Evolutionary conservation across 352 stramenopile genomes (phyloP).

Genomic region (Phytophthora megakarya): DNA sequence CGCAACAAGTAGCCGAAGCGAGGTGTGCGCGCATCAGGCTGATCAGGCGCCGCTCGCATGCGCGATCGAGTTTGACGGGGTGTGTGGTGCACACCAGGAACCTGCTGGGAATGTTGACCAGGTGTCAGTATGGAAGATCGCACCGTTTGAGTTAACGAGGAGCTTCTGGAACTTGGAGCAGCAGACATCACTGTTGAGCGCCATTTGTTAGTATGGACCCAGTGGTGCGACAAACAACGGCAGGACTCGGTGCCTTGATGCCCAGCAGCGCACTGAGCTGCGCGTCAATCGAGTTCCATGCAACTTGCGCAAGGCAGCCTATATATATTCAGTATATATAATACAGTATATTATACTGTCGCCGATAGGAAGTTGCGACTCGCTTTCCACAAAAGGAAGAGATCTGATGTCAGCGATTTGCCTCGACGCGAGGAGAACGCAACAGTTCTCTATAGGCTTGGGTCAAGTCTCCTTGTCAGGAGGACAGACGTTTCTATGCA

Average conservation of each 20-base stretch:
- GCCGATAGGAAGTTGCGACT: too few species aligned
- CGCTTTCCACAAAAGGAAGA: slow-evolving; percentile 3
- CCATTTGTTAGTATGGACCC: background rate
- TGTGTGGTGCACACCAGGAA: slow-evolving; percentile 2
- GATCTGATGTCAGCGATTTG: background rate
- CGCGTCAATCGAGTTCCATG: too few species aligned
- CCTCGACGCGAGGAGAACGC: too few species aligned
- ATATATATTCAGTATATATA: background rate
- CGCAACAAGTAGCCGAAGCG: too few species aligned
- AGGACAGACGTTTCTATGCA: background rate
- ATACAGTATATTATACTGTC: too few species aligned
- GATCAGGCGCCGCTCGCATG: slow-evolving; percentile 1
- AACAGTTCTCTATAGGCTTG: background rate
- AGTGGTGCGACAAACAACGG: slow-evolving; percentile 8
- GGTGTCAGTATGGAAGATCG: background rate
- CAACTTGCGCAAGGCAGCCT: background rate
- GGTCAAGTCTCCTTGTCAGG: too few species aligned
- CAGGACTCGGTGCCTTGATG: background rate
- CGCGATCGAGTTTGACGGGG: background rate
- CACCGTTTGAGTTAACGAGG: background rate
- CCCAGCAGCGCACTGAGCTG: background rate
- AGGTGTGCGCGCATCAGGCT: background rate
- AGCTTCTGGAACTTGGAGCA: background rate
- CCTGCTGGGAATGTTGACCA: background rate
- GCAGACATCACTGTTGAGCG: background rate